phyloP scores from a whole-genome alignment of 208 protist species.

The Crithidia expoeki region DNA sequence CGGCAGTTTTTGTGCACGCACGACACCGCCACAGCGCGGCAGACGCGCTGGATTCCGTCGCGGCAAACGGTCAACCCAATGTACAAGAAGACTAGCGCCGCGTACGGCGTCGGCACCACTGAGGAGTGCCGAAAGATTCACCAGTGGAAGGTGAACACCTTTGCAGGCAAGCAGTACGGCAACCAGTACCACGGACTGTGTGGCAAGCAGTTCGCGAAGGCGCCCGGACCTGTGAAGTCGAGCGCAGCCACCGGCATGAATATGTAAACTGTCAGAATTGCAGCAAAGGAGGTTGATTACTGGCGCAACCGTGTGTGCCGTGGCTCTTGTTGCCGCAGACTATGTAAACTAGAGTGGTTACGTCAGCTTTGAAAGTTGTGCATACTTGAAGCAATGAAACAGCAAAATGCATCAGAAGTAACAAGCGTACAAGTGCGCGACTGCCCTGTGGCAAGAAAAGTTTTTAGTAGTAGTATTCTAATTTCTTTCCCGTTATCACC shows the following conservation, averaged over 20 bases:
- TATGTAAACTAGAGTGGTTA: constrained; percentile 1
- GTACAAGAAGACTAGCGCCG: constrained; percentile 75
- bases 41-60: constrained; percentile 37
- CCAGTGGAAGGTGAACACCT: constrained; percentile 69
- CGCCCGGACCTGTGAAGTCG: constrained; percentile 38
- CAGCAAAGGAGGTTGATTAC: no score
- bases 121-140: constrained; percentile 70
- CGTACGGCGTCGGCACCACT: constrained; percentile 67
- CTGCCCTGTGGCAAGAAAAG: no score
- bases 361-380: neutral
- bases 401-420: no score
- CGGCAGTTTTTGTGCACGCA: constrained; percentile 68
- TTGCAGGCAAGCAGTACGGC: constrained; percentile 74
- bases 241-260: constrained; percentile 78
- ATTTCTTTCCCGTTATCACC: no score
- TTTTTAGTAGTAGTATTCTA: no score
- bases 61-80: constrained; percentile 58
- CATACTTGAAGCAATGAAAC: no score
- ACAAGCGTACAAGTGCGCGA: no score
- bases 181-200: constrained; percentile 72
- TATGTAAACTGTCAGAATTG: no score
- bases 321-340: neutral
- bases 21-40: constrained; percentile 29
- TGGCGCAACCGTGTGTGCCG: no score
- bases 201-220: constrained; percentile 67